phyloP scores from a whole-genome alignment of 2,329 filamentous ascomycete species.

The Colletotrichum lentis region DNA sequence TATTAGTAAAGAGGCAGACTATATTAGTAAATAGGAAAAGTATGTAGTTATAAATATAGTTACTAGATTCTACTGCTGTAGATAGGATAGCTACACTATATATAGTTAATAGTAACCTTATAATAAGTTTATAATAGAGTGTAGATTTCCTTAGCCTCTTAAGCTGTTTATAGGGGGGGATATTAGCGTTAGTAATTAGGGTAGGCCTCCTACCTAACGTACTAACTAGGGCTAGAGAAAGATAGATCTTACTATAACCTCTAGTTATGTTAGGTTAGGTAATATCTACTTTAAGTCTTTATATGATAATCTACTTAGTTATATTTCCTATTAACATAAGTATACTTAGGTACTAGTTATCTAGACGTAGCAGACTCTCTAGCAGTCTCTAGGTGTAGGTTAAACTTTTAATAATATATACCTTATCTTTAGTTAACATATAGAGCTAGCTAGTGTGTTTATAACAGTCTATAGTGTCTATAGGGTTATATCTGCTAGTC shows the following conservation, averaged over 20 bases:
- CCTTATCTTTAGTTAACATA: not conserved
- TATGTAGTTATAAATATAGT: slow-evolving; percentile 18
- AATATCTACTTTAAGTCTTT: slow-evolving; percentile 2
- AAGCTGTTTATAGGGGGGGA: not conserved
- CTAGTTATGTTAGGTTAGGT: not conserved
- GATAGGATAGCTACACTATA: not conserved
- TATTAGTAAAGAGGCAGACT: slow-evolving; percentile 17
- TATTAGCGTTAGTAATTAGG: not conserved
- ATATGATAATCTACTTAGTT: not conserved
- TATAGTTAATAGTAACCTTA: not conserved
- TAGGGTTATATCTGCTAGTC: not conserved
- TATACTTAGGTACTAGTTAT: not conserved
- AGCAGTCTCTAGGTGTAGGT: not conserved
- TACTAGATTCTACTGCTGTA: not conserved
- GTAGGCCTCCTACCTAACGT: not conserved
- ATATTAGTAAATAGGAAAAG: slow-evolving; percentile 18
- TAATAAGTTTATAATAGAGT: slow-evolving; percentile 7
- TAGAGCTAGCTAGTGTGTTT: slow-evolving; percentile 1
- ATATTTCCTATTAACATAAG: slow-evolving; percentile 1
- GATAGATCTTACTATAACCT: not conserved
- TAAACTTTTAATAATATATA: not conserved
- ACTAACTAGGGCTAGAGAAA: not conserved
- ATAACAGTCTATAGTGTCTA: not conserved
- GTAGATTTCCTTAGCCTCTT: not conserved
- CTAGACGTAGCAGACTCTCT: not conserved